A percentile compares a stretch with the other conserved stretches of the same genome.
These are phyloP conservation scores for Digitaria exilis DNA, from an alignment of 202 grass and related monocot genomes.

Conservation along the genomic window DNA sequence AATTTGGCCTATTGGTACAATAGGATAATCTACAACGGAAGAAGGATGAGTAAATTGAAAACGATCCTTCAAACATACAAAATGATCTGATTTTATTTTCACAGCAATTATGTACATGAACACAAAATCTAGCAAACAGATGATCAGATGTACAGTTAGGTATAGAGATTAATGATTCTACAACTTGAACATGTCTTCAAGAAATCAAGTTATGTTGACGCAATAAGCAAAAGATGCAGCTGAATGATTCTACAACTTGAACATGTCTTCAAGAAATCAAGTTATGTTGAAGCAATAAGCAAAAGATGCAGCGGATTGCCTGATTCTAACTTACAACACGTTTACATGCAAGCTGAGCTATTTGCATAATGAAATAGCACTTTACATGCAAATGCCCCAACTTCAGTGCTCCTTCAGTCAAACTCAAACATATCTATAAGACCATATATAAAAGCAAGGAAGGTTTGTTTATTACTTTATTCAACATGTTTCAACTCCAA, in stretches of 20 bases:
- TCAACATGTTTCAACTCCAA: constrained; percentile 6
- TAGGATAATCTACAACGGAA: not conserved
- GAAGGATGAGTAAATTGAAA: not conserved
- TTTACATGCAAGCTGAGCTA: not conserved
- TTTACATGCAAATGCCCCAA: constrained; percentile 1
- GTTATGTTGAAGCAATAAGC: constrained; percentile 17
- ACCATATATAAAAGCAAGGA: not conserved
- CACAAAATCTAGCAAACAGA: constrained; percentile 6
- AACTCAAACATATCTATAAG: constrained; percentile 14
- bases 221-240: constrained; percentile 17
- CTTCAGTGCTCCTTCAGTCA: not conserved
- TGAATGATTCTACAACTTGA: not conserved
- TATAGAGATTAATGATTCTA: constrained; percentile 4
- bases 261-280: constrained; percentile 15
- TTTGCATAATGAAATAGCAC: not conserved
- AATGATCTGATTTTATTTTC: constrained; percentile 18
- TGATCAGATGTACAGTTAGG: not conserved
- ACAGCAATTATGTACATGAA: not conserved
- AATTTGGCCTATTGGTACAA: not conserved
- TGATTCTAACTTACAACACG: not conserved
- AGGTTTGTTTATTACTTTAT: not conserved
- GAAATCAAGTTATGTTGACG: constrained; percentile 1
- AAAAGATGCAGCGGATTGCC: not conserved
- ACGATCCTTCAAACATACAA: not conserved
- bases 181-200: not conserved